Evolutionary conservation across 495 filamentous ascomycete genomes (phyloP).

Genomic region (Penicillium manginii): DNA sequence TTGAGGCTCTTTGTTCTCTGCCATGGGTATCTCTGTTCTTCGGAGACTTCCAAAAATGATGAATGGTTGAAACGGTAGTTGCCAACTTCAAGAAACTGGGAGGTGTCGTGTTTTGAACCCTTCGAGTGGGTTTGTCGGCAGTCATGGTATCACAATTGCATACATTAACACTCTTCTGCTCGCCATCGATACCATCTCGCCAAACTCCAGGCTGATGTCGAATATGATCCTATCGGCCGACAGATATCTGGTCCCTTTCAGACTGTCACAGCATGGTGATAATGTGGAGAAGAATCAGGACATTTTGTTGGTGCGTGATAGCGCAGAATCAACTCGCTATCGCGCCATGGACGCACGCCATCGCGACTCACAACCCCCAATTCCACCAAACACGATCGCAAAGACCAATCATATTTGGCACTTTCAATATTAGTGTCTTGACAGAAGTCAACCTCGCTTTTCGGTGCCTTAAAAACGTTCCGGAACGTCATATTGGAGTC

Average conservation of each 20-base stretch:
- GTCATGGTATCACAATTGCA: too few relatives aligned
- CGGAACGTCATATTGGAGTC: constrained; percentile 1
- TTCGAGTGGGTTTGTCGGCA: too few relatives aligned
- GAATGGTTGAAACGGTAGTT: too few relatives aligned
- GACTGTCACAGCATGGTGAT: constrained; percentile 5
- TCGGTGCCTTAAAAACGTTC: background rate
- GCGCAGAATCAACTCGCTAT: constrained; percentile 4
- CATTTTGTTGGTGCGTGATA: background rate
- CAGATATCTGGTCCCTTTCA: background rate
- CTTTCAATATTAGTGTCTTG: background rate
- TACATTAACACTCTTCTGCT: too few relatives aligned
- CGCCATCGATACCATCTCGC: too few relatives aligned
- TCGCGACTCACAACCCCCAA: constrained; percentile 1
- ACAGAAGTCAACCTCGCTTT: background rate
- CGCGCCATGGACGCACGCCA: constrained; percentile 16
- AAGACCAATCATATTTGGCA: background rate
- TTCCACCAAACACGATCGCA: constrained; percentile 2
- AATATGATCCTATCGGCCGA: constrained; percentile 6
- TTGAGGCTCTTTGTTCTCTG: background rate
- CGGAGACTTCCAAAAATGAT: too few relatives aligned
- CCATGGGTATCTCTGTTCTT: background rate
- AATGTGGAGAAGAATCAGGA: constrained; percentile 3
- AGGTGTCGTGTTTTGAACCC: too few relatives aligned
- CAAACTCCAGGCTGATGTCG: too few relatives aligned
- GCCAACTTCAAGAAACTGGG: too few relatives aligned